Evolutionary conservation across 2,329 filamentous ascomycete species (phyloP).

Genomic region (Elsinoe australis): DNA sequence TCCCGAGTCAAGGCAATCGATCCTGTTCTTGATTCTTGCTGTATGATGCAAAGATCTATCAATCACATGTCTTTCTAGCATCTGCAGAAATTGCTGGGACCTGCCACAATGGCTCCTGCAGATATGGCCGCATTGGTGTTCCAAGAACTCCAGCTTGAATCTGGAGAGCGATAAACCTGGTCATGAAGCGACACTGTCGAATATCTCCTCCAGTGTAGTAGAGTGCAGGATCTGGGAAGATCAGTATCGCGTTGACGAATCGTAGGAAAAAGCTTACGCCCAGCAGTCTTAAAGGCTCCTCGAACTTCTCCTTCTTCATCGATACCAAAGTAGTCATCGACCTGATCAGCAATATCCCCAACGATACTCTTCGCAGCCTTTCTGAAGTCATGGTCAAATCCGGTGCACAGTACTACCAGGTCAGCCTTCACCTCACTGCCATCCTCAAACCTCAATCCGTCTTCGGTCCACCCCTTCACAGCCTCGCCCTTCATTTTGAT

Average conservation of each 20-base stretch:
- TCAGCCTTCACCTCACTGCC: constrained; percentile 38
- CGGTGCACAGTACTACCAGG: constrained; percentile 42
- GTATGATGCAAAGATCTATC: too few relatives aligned
- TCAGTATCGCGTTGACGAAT: constrained; percentile 20
- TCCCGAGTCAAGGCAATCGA: too few relatives aligned
- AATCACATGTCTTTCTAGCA: too few relatives aligned
- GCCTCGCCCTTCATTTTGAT: constrained; percentile 39
- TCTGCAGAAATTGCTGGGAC: too few relatives aligned
- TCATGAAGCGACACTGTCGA: constrained; percentile 41
- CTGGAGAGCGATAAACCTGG: constrained; percentile 40
- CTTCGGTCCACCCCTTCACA: constrained; percentile 32
- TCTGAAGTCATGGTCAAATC: constrained; percentile 40
- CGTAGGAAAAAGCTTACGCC: constrained; percentile 27
- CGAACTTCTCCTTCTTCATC: constrained; percentile 43
- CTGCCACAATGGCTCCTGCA: too few relatives aligned
- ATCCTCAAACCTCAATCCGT: constrained; percentile 39
- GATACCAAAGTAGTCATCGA: constrained; percentile 41
- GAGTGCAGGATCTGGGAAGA: constrained; percentile 30
- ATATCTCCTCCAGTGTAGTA: constrained; percentile 42
- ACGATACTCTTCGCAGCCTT: constrained; percentile 34
- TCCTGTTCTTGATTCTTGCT: too few relatives aligned
- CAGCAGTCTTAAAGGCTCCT: constrained; percentile 35
- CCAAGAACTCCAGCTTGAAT: constrained; percentile 34
- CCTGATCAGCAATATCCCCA: constrained; percentile 34
- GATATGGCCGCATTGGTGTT: constrained; percentile 5